phyloP scores from a whole-genome alignment of 306 rosid genomes.

The Trifolium repens region DNA sequence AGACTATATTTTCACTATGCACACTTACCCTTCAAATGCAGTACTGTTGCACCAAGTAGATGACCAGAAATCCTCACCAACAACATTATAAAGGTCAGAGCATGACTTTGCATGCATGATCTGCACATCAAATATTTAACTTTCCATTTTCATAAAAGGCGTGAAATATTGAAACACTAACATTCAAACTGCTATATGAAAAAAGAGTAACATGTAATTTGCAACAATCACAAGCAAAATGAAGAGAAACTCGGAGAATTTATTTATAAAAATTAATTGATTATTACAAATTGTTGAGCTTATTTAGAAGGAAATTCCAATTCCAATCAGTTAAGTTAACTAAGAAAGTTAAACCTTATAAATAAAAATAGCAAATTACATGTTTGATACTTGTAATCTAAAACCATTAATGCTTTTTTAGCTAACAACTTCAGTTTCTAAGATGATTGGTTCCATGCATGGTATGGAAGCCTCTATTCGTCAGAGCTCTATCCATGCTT shows the following conservation, averaged over 20 bases:
- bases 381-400: slow-evolving; percentile 8
- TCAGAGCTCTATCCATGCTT: slow-evolving; percentile 6
- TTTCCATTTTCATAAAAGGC: slow-evolving; percentile 20
- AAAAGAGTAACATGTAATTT: neutral
- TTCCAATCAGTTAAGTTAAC: slow-evolving; percentile 3
- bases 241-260: slow-evolving; percentile 5
- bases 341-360: slow-evolving; percentile 3
- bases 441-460: neutral
- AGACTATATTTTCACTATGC: slow-evolving; percentile 30
- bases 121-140: slow-evolving; percentile 55
- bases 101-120: slow-evolving; percentile 81
- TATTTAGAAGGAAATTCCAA: slow-evolving; percentile 30
- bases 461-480: neutral
- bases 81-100: slow-evolving; percentile 73
- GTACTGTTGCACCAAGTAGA: slow-evolving; percentile 94
- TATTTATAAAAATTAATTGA: neutral
- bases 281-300: neutral
- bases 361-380: slow-evolving; percentile 5
- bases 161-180: slow-evolving; percentile 10
- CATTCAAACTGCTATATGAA: neutral
- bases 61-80: slow-evolving; percentile 96
- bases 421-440: slow-evolving; percentile 11
- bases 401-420: slow-evolving; percentile 16
- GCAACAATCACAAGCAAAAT: slow-evolving; percentile 15
- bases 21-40: slow-evolving; percentile 80